These are phyloP conservation scores for Ailanthus altissimus DNA, from an alignment of 345 rosid genomes.

Conservation along the genomic window DNA sequence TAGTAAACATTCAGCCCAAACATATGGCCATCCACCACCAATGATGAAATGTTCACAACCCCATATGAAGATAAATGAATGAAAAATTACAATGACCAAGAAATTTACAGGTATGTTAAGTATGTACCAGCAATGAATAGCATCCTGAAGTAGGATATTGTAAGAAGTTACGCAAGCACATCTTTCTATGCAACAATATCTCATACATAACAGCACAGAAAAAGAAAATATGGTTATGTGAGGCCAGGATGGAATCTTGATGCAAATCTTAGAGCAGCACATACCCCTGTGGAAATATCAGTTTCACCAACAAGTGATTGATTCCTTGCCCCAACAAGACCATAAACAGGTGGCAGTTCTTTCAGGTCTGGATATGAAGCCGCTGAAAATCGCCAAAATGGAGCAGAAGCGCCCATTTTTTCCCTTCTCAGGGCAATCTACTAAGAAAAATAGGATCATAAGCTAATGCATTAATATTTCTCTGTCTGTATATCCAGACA, in stretches of 20 bases:
- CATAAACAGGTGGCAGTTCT: constrained; percentile 42
- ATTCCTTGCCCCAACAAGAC: constrained; percentile 44
- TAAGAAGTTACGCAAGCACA: background rate
- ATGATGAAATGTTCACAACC: background rate
- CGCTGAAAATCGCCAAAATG: constrained; percentile 97
- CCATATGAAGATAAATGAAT: background rate
- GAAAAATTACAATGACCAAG: background rate
- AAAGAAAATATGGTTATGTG: background rate
- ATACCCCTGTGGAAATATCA: constrained; percentile 58
- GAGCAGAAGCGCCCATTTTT: constrained; percentile 88
- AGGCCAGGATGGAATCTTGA: constrained; percentile 6
- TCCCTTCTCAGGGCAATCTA: constrained; percentile 95
- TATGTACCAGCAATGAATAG: background rate
- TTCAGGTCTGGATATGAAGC: constrained; percentile 94
- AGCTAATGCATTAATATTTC: background rate
- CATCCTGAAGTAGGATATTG: background rate
- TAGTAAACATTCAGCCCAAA: background rate
- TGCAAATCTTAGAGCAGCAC: constrained; percentile 30
- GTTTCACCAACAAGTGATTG: constrained; percentile 40
- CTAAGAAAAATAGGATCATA: constrained; percentile 17
- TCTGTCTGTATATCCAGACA: background rate
- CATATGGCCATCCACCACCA: background rate
- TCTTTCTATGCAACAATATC: background rate
- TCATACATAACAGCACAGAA: constrained; percentile 5
- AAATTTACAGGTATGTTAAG: background rate